These are phyloP conservation scores for Moniliophthora roreri DNA, from an alignment of 1,284 basidiomycete species.

Conservation along the genomic window DNA sequence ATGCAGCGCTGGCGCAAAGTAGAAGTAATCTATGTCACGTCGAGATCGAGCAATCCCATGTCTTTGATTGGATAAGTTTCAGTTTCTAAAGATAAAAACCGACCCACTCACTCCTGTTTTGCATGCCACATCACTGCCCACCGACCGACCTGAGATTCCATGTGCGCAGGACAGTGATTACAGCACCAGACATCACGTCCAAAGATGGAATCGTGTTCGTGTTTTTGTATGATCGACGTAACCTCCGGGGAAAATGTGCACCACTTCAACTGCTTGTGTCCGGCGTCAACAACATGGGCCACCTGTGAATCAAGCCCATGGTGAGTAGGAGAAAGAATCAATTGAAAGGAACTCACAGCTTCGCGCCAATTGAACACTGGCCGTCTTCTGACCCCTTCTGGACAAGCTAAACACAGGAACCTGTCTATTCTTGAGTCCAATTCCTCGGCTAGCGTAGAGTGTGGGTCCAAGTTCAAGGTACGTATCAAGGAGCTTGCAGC, in stretches of 20 bases:
- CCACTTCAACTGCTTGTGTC: not conserved
- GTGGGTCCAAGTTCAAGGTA: not conserved
- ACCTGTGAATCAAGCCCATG: not conserved
- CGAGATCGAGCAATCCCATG: not conserved
- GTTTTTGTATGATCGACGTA: not conserved
- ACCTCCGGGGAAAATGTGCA: not conserved
- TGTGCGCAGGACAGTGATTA: not conserved
- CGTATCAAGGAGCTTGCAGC: not conserved
- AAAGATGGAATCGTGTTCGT: not conserved
- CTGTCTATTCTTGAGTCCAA: not conserved
- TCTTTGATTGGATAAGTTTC: not conserved
- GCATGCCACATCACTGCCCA: not conserved
- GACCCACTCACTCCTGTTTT: not conserved
- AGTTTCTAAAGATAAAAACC: no score
- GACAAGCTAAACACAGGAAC: not conserved
- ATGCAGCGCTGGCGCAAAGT: no score
- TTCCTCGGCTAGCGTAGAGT: not conserved
- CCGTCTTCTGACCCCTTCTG: not conserved
- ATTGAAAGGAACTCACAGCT: not conserved
- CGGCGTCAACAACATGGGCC: not conserved
- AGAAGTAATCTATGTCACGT: not conserved
- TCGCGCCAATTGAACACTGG: not conserved
- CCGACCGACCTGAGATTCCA: not conserved
- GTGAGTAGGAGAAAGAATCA: not conserved
- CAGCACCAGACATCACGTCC: not conserved